Conservation (phyloP, 352 stramenopile species). For the Phytopythium helicoides region DNA sequence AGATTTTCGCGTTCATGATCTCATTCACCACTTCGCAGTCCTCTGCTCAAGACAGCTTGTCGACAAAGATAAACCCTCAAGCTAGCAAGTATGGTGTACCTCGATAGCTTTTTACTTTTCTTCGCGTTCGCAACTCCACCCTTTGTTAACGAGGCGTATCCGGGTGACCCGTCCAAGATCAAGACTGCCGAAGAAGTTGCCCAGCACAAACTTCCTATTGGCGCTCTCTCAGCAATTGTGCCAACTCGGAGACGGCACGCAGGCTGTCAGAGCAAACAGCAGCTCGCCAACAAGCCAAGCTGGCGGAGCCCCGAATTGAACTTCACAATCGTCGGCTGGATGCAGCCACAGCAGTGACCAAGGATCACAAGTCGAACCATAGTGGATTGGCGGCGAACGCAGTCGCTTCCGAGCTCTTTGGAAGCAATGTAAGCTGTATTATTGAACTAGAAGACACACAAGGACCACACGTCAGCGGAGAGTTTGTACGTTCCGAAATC, state of each 20-base stretch:
- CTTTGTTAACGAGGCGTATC: neutral
- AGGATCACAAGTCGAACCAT: slow-evolving; percentile 18
- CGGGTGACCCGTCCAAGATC: neutral
- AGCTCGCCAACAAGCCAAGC: slow-evolving; percentile 10
- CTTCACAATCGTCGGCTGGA: slow-evolving; percentile 13
- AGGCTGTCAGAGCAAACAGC: slow-evolving; percentile 13
- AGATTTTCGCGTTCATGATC: no score
- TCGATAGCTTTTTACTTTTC: neutral
- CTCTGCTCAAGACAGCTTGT: no score
- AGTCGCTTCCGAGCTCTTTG: slow-evolving; percentile 16
- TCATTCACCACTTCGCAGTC: no score
- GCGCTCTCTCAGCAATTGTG: slow-evolving; percentile 20
- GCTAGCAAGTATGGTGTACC: neutral
- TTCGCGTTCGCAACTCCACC: neutral
- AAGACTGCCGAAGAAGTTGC: neutral
- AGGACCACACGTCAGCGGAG: slow-evolving; percentile 20
- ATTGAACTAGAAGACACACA: slow-evolving; percentile 20
- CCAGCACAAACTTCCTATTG: neutral
- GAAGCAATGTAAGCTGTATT: slow-evolving; percentile 19
- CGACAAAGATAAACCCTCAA: no score
- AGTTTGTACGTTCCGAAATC: slow-evolving; percentile 17
- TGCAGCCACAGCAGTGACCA: slow-evolving; percentile 12
- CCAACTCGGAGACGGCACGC: slow-evolving; percentile 12
- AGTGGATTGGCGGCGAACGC: slow-evolving; percentile 12
- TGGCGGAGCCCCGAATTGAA: slow-evolving; percentile 10